Evolutionary conservation across 2,329 filamentous ascomycete species (phyloP).

Genomic region (Zasmidium angulare): DNA sequence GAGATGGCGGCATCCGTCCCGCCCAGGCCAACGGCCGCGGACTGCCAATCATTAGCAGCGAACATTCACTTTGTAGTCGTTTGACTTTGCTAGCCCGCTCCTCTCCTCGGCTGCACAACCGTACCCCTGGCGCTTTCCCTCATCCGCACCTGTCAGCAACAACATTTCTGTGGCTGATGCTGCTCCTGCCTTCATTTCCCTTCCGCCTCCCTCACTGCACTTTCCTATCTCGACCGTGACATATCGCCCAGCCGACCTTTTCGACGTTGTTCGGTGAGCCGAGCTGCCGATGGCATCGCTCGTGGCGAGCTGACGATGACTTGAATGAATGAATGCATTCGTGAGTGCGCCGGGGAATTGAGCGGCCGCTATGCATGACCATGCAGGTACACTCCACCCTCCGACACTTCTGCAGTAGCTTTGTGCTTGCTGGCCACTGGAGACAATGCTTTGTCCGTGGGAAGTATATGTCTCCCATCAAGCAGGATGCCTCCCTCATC

Average conservation of each 20-base stretch:
- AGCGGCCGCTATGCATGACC: not conserved
- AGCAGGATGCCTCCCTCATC: not conserved
- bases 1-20: not conserved
- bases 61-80: not conserved
- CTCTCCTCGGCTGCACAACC: not conserved
- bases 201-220: not conserved
- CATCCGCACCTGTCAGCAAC: not conserved
- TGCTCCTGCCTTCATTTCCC: slow-evolving; percentile 2
- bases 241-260: not conserved
- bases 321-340: not conserved
- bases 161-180: not conserved
- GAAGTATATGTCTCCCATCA: not conserved
- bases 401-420: not conserved
- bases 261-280: not conserved
- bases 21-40: not conserved
- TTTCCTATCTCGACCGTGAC: not conserved
- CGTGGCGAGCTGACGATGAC: not conserved
- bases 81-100: not conserved
- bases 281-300: not conserved
- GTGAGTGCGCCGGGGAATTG: not conserved
- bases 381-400: not conserved
- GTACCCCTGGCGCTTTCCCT: slow-evolving; percentile 4
- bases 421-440: not conserved
- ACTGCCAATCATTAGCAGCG: not conserved
- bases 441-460: not conserved